Percentiles rank a stretch among this genome's conserved stretches.
Conservation (phyloP, 805 yeast genomes). For the Candida jianshihensis region DNA sequence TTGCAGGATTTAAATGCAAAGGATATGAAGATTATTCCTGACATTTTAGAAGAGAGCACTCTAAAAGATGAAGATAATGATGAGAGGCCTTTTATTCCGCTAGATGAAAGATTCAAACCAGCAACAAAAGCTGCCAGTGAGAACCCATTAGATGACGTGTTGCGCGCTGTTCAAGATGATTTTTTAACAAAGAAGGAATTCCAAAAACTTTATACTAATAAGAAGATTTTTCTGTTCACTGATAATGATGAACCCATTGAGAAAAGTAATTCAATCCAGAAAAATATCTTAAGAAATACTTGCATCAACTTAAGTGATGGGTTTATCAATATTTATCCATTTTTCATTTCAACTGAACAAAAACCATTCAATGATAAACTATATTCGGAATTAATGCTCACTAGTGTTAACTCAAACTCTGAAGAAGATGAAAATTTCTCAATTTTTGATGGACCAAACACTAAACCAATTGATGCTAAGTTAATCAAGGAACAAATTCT, state of each 20-base stretch:
- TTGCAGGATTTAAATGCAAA: slow-evolving; percentile 47
- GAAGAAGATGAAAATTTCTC: slow-evolving; percentile 17
- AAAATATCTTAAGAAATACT: slow-evolving; percentile 45
- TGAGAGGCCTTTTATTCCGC: slow-evolving; percentile 17
- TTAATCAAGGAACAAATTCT: slow-evolving; percentile 42
- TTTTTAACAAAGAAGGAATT: slow-evolving; percentile 34
- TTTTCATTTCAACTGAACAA: slow-evolving; percentile 39
- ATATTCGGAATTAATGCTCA: slow-evolving; percentile 46
- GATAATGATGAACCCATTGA: slow-evolving; percentile 65
- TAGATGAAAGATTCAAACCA: slow-evolving; percentile 25
- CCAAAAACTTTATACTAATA: slow-evolving; percentile 42
- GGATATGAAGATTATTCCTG: slow-evolving; percentile 50
- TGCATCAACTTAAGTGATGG: slow-evolving; percentile 54
- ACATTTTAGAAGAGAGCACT: slow-evolving; percentile 38
- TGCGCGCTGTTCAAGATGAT: slow-evolving; percentile 49
- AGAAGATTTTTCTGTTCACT: slow-evolving; percentile 65
- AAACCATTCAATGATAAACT: slow-evolving; percentile 37
- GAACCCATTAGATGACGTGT: slow-evolving; percentile 33
- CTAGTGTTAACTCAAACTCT: slow-evolving; percentile 16
- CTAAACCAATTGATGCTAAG: slow-evolving; percentile 34
- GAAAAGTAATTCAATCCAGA: slow-evolving; percentile 30
- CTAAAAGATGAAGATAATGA: slow-evolving; percentile 7
- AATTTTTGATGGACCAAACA: slow-evolving; percentile 31
- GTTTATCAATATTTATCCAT: slow-evolving; percentile 51
- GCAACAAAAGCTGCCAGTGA: slow-evolving; percentile 15